Base-by-base conservation (phyloP, 208 protist species). In the Leishmania arabica region DNA sequence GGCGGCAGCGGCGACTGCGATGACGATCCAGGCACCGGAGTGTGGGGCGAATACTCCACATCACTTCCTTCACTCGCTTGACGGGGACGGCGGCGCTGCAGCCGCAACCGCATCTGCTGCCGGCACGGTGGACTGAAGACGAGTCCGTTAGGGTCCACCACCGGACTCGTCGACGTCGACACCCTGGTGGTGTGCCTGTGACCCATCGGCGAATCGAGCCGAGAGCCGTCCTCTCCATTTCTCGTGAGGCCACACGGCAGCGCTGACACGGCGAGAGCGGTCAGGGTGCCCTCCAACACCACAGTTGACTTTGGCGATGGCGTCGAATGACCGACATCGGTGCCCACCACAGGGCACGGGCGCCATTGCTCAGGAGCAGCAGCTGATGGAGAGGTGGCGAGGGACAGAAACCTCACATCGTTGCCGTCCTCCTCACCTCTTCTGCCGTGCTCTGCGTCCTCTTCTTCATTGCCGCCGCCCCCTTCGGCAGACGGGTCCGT, bases 41-140 rank as follows among this genome's bases (percentile, higher is more conserved):
- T 13, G 37, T 53, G 24, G 37, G n/a, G 56, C 56, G 17, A 0
- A 6, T 31, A 15, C 64, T 45, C 31, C 60, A 58, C 15, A 11
- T 45, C 60, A 64, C 27, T 13, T 42, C 17, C 64, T 34, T 68
- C 58, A 45, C 70, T 78, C 53, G 49, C n/a, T n/a, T 40, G 68
- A 24, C 77, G 58, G 53, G 47, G 31, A 40, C 82, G 53, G 24
- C 77, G 62, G 21, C 71, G 62, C 45, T 82, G 82, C 72, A 65
- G 72, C 9, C n/a, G 77, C n/a, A 49, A 51, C 21, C 60, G 82
- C 72, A 60, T 56, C 82, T 70, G 77, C 62, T 62, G 82, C 71
- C 24, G 82, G 3, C 72, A 78, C 34, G 73, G 51, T 62, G 87
- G 87, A 49, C 84, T 90, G 70, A 86, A 82, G 17, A 90, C 87